Evolutionary conservation across 2,329 filamentous ascomycete species (phyloP), one percentile per base, ranked within the genome.

Genomic region (Akanthomyces dipterigenus): DNA sequence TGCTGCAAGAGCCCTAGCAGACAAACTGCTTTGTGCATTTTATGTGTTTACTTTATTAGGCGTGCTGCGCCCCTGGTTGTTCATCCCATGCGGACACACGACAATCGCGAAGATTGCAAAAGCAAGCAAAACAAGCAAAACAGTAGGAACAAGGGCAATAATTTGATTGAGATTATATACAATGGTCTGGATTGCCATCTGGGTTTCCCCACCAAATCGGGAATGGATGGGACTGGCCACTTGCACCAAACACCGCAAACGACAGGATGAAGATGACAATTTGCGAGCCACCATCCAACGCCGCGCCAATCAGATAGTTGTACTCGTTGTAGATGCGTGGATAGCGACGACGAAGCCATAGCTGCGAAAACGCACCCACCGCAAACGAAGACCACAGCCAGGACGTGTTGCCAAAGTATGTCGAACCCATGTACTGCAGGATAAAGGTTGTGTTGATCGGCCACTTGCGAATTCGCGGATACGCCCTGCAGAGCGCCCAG

Each of bases 401-500:
- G 2, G 71, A 70, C 50, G 77, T 67, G 34, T 63, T 76, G 4
- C 76, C 78, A 36, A 75, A 74, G 53, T 69, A 76, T 0, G 76
- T 68, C 54, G 69, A 72, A 8, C 76, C 76, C 43, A 77, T 67
- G 64, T 70, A 78, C 68, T 71, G 74, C 34, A 71, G 63, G 57
- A 80, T 75, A 45, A 80, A 73, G 3, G 74, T 70, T 0, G 72
- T 72, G 68, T 78, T 77, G 66, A 77, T 63, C 3, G 58, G 63
- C 62, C 59, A 63, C 61, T 75, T 70, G 50, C 68, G 59, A 49
- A 75, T 28, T 0, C 62, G 54, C 16, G 63, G 71, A 18, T 65
- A 56, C 1, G 64, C 38, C 24, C 68, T 68, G 5, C 70, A 70
- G 26, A 72, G 70, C 38, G 70, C 67, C 59, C 69, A 69, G 65